Percentiles rank a stretch among this genome's conserved stretches.
These are phyloP conservation scores for Alisma plantagoaquatica DNA, from an alignment of 106 monocot genomes.

Conservation along the genomic window DNA sequence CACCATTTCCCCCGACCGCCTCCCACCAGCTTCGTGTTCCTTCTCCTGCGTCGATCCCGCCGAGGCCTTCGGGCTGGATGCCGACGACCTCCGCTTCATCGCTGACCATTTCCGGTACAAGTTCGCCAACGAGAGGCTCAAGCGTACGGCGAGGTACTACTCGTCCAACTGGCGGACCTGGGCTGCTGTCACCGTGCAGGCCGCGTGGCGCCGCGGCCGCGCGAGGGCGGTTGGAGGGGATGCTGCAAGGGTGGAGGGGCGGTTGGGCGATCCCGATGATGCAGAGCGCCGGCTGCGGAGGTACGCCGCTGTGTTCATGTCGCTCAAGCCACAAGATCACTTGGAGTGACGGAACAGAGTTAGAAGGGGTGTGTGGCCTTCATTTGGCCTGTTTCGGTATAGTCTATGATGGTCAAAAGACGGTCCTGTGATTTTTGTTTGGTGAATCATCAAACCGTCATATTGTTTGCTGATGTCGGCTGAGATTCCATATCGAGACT, in stretches of 20 bases:
- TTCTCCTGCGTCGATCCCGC: slow-evolving; percentile 51
- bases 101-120: slow-evolving; percentile 91
- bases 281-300: slow-evolving; percentile 44
- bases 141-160: slow-evolving; percentile 72
- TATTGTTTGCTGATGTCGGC: too few relatives aligned
- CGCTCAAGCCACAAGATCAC: slow-evolving; percentile 77
- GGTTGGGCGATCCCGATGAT: slow-evolving; percentile 8
- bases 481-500: too few relatives aligned
- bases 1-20: slow-evolving; percentile 56
- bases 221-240: slow-evolving; percentile 10
- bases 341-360: too few relatives aligned
- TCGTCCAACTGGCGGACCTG: slow-evolving; percentile 88
- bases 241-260: too few relatives aligned
- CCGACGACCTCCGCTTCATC: slow-evolving; percentile 59
- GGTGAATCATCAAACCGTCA: too few relatives aligned
- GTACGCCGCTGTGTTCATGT: slow-evolving; percentile 84
- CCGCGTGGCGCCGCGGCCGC: slow-evolving; percentile 62
- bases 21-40: slow-evolving; percentile 69
- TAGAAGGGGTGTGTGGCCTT: too few relatives aligned
- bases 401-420: too few relatives aligned
- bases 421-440: too few relatives aligned
- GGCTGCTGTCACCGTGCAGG: slow-evolving; percentile 85
- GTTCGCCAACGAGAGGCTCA: slow-evolving; percentile 77
- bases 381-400: too few relatives aligned
- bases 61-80: slow-evolving; percentile 67